phyloP scores from a whole-genome alignment of 2,329 filamentous ascomycete species.

The Ophiostoma tasmaniense region DNA sequence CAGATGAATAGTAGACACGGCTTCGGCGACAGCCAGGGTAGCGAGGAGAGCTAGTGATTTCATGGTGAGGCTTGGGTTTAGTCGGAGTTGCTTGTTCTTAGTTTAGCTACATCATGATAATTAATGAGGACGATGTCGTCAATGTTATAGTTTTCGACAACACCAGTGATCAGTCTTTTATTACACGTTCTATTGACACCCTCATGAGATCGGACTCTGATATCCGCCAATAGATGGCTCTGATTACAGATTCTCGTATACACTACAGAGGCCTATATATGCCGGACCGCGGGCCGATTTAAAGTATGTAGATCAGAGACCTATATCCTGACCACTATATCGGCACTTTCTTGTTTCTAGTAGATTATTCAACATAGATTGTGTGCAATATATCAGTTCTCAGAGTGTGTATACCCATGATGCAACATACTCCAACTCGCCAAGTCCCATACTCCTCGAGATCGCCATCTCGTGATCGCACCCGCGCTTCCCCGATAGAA shows the following conservation, averaged over 20 bases:
- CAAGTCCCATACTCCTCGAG: neutral
- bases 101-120: neutral
- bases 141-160: neutral
- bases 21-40: constrained; percentile 4
- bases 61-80: neutral
- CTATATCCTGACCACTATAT: neutral
- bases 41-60: neutral
- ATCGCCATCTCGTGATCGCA: neutral
- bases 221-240: neutral
- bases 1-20: constrained; percentile 36
- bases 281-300: neutral
- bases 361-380: neutral
- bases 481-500: neutral
- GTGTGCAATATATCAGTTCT: neutral
- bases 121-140: neutral
- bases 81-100: neutral
- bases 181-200: neutral
- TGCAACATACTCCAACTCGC: neutral
- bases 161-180: neutral
- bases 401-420: neutral
- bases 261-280: neutral
- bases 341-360: neutral
- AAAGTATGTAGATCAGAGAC: neutral
- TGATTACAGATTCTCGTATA: neutral
- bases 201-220: neutral